Percentiles rank a stretch among this genome's conserved stretches.
Conservation (phyloP, 371 early-diverging fungal species). For the Chytridiales sp. region DNA sequence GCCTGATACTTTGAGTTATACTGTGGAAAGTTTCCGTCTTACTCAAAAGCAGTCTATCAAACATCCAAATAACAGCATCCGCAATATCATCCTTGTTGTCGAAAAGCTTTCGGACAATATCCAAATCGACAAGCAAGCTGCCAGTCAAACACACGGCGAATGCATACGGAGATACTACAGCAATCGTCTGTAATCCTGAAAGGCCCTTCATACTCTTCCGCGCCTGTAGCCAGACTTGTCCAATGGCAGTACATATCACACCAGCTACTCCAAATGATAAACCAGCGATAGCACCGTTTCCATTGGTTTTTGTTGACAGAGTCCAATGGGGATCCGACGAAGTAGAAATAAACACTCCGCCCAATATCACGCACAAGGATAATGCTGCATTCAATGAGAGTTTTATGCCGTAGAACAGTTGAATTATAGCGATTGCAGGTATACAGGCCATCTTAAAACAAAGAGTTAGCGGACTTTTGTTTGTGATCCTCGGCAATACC, state of each 20-base stretch:
- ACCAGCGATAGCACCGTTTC: too few relatives aligned
- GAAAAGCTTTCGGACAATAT: too few relatives aligned
- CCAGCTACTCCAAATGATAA: background rate
- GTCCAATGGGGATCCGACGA: background rate
- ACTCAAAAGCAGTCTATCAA: too few relatives aligned
- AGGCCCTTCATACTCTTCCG: background rate
- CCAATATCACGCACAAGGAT: constrained; percentile 9
- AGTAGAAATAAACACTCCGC: constrained; percentile 10
- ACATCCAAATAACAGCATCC: too few relatives aligned
- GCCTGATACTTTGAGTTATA: too few relatives aligned
- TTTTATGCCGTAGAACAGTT: constrained; percentile 14
- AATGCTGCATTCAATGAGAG: background rate
- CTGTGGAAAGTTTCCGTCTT: too few relatives aligned
- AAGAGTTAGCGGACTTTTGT: too few relatives aligned
- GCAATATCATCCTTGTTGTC: too few relatives aligned
- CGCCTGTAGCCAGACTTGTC: background rate
- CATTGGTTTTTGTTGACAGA: too few relatives aligned
- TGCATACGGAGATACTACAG: background rate
- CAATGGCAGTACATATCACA: background rate
- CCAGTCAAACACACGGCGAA: background rate
- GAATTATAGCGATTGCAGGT: constrained; percentile 21
- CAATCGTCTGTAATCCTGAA: background rate
- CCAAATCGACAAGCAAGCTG: background rate
- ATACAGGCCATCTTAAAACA: constrained; percentile 19
- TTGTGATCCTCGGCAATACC: too few relatives aligned